Evolutionary conservation across 164 flowering plant species (phyloP), one percentile per base, ranked within the genome.

Genomic region (Annona cherimola): DNA sequence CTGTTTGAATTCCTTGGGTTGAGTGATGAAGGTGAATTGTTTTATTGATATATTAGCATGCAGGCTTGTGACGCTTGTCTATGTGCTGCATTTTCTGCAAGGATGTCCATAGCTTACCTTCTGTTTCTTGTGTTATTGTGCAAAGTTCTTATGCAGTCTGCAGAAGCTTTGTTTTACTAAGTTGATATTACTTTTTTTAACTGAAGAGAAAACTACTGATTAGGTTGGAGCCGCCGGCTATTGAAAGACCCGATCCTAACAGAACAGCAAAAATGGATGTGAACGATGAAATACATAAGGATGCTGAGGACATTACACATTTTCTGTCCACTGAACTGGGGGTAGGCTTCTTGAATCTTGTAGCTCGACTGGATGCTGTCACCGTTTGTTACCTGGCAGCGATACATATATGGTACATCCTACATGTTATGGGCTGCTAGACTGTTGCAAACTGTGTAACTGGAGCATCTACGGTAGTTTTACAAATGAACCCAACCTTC

Each of bases 191-290:
- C n/a, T 50, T 62, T 20, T 8, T 57, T n/a, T 66, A 67, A 6
- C 19, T 71, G 66, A 55, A 50, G 45, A 41, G 43, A 8, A 70
- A 71, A 42, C 73, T 61, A 39, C 73, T 2, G 69, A 82, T 75
- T 79, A 90, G 94, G 83, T 72, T 86, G 72, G 88, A 84, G 54
- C 86, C 63, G 65, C 75, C 86, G 66, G 62, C 57, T 20, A 78
- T 74, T 71, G 79, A 75, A 74, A 54, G 74, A 61, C 72, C 80
- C 66, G 76, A 50, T 39, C 68, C 73, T 70, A 45, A 19, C 45
- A 71, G 57, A 70, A 76, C 35, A 62, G 77, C 77, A 18, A 40
- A 66, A 26, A 69, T 35, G 11, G 61, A 35, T 61, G 45, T 6
- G n/a, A 81, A 69, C 75, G 39, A 69, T 69, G 84, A 76, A 66